Conservation (phyloP, 2,329 filamentous ascomycete species). For the Ambrosiella cleistominuta region DNA sequence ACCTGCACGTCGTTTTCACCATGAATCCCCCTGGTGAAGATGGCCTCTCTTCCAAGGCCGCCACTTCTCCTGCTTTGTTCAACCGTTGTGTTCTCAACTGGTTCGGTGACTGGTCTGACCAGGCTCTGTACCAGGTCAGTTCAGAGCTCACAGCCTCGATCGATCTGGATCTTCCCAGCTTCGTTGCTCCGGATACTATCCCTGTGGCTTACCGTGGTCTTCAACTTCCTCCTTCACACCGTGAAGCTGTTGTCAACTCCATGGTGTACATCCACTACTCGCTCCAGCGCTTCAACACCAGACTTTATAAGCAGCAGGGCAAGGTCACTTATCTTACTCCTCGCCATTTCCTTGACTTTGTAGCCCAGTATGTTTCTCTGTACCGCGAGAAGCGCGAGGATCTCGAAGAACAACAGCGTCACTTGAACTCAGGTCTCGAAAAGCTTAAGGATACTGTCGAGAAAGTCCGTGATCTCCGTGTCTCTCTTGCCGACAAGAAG, state of each 20-base stretch:
- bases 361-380: conserved; percentile 89
- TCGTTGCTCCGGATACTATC: conserved; percentile 73
- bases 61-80: conserved; percentile 94
- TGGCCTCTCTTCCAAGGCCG: conserved; percentile 85
- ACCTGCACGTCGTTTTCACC: conserved; percentile 96
- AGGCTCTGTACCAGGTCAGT: conserved; percentile 93
- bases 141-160: conserved; percentile 92
- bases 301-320: conserved; percentile 79
- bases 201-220: conserved; percentile 84
- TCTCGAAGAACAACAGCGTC: conserved; percentile 92
- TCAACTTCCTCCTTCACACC: conserved; percentile 67
- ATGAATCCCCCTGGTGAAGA: conserved; percentile 93
- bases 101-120: conserved; percentile 99
- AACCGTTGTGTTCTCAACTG: conserved; percentile 99
- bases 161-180: conserved; percentile 78
- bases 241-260: conserved; percentile 83
- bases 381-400: conserved; percentile 98
- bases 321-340: conserved; percentile 87
- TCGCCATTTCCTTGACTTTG: conserved; percentile 93
- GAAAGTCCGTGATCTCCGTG: conserved; percentile 83
- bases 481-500: conserved; percentile 87
- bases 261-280: conserved; percentile 99
- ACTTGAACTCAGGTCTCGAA: conserved; percentile 94
- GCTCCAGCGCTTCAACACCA: conserved; percentile 72
- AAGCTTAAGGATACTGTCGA: conserved; percentile 93